phyloP scores from a whole-genome alignment of 768 basidiomycete species.

The Gymnopilus dilepis region DNA sequence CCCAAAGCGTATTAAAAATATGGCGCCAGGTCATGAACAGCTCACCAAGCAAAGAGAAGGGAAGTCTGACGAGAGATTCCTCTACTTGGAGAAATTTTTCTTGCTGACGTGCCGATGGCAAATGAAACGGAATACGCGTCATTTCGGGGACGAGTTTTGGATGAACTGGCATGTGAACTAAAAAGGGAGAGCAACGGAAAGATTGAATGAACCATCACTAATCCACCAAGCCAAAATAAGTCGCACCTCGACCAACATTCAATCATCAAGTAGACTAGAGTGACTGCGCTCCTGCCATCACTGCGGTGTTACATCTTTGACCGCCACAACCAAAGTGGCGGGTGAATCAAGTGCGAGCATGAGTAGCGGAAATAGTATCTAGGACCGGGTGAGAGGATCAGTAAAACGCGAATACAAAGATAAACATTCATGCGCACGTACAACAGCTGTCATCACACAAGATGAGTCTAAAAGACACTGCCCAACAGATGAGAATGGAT shows the following conservation, averaged over 20 bases:
- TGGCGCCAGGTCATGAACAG: background rate
- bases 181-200: background rate
- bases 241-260: background rate
- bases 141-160: slow-evolving; percentile 4
- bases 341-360: background rate
- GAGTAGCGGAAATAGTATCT: background rate
- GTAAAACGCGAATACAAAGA: background rate
- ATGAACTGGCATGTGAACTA: slow-evolving; percentile 16
- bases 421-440: background rate
- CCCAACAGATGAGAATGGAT: background rate
- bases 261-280: slow-evolving; percentile 1
- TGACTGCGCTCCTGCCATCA: slow-evolving; percentile 1
- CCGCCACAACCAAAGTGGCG: background rate
- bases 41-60: background rate
- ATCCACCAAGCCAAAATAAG: background rate
- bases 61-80: too few species aligned
- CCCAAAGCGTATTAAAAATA: background rate
- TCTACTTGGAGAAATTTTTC: background rate
- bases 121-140: slow-evolving; percentile 6
- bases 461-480: background rate
- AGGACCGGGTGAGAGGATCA: background rate
- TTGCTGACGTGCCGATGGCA: background rate
- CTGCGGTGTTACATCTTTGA: background rate
- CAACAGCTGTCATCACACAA: background rate
- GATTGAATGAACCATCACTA: background rate